Evolutionary conservation across 2,329 filamentous ascomycete genomes (phyloP).

Genomic region (Ilyonectria sp.): DNA sequence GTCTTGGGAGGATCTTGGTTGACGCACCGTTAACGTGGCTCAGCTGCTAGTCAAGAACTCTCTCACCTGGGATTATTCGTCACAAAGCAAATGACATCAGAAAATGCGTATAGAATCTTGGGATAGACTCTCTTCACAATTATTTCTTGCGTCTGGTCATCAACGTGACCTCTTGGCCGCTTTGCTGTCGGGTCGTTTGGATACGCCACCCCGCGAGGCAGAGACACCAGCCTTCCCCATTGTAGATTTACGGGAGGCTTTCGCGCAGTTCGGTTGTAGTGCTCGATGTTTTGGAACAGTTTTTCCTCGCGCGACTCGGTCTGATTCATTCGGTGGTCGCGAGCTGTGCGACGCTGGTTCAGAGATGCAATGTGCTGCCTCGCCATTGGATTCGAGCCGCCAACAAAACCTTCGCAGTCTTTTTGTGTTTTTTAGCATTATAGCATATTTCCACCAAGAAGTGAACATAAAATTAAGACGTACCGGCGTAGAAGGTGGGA

Average conservation of each 20-base stretch:
- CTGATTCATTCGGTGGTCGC: not conserved
- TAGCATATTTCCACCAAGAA: not conserved
- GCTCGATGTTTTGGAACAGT: not conserved
- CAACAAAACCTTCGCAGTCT: conserved; percentile 34
- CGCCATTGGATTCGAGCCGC: not conserved
- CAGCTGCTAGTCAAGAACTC: not conserved
- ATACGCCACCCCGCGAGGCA: not conserved
- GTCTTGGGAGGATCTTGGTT: not conserved
- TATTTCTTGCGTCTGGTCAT: conserved; percentile 8
- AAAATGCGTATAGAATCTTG: conserved; percentile 33
- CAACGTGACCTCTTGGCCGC: not conserved
- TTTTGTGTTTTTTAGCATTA: not conserved
- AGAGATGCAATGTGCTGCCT: not conserved
- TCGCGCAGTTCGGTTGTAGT: not conserved
- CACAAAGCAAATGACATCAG: conserved; percentile 32
- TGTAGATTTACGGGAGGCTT: not conserved
- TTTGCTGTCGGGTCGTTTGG: not conserved
- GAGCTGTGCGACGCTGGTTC: not conserved
- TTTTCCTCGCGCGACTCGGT: not conserved
- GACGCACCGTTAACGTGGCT: not conserved
- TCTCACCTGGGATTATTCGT: conserved; percentile 28
- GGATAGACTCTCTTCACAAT: conserved; percentile 29
- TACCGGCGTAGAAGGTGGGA: conserved; percentile 30
- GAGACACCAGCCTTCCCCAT: not conserved
- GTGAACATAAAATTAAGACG: not conserved